Percentiles rank a stretch among this genome's conserved stretches.
Evolutionary conservation across 495 filamentous ascomycete species (phyloP).

Genomic region (Xylaria acuta): DNA sequence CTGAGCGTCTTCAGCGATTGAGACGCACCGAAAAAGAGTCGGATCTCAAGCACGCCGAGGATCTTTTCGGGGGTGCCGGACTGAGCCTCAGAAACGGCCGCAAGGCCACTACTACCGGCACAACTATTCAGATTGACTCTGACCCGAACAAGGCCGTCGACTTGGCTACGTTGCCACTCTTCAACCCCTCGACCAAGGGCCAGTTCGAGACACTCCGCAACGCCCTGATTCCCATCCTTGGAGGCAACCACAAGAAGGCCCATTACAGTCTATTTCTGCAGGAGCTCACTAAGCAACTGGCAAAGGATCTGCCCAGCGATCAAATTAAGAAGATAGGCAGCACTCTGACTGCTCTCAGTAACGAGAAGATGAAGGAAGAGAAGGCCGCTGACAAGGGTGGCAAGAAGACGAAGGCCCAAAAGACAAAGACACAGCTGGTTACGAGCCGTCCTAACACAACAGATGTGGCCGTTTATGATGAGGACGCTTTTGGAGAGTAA

Average conservation of each 20-base stretch:
- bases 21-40: constrained; percentile 81
- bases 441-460: constrained; percentile 70
- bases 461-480: constrained; percentile 77
- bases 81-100: constrained; percentile 67
- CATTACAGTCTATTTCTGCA: constrained; percentile 89
- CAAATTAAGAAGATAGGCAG: constrained; percentile 96
- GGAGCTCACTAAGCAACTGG: constrained; percentile 86
- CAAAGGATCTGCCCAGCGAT: constrained; percentile 84
- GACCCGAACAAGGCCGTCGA: constrained; percentile 82
- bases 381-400: constrained; percentile 91
- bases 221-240: constrained; percentile 75
- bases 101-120: constrained; percentile 58
- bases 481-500: constrained; percentile 78
- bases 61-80: constrained; percentile 84
- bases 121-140: constrained; percentile 70
- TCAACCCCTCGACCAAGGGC: constrained; percentile 86
- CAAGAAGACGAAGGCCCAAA: constrained; percentile 95
- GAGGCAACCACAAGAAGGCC: constrained; percentile 78
- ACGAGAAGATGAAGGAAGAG: constrained; percentile 99
- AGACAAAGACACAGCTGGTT: constrained; percentile 86
- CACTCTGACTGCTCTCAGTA: constrained; percentile 80
- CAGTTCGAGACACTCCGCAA: constrained; percentile 80
- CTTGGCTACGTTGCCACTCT: constrained; percentile 76
- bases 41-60: constrained; percentile 89
- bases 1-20: constrained; percentile 72